Evolutionary conservation across 1,284 basidiomycete species (phyloP), one percentile per base, ranked within the genome.

Genomic region (Meripilus lineatus): DNA sequence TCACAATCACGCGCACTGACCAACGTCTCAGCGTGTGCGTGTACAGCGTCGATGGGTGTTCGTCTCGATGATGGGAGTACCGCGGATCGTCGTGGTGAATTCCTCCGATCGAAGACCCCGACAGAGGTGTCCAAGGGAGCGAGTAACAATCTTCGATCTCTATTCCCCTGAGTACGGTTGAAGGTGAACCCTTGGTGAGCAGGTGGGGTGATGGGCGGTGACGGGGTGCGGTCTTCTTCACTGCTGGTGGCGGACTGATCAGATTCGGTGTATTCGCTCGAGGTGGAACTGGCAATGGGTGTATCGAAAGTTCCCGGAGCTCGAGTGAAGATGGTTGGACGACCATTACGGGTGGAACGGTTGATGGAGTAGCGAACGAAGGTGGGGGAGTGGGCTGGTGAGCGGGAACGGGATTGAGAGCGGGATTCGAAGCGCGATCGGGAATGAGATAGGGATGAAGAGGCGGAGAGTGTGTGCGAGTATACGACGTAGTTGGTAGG

Each of bases 401-500:
- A 47, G 65, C 68, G 57, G 69, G 11, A 70, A 22, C 55, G 45
- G 3, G 48, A 50, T 8, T 45, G 32, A 28, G 56, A 56, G 23
- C 45, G 52, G 33, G 50, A 50, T 15, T n/a, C 32, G 49, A 14
- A 47, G 45, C 10, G 46, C 42, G 38, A 46, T 39, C 30, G 46
- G 47, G 17, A 48, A 50, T 40, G 51, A 61, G 28, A 61, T 50
- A n/a, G 63, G 60, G 38, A 66, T 59, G 65, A 32, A 35, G 32
- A 32, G 1, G 64, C 5, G 65, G 55, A 25, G 61, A 58, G n/a
- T 61, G 58, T 45, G 53, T 38, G 58, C 20, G 58, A 50, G 60
- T 59, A 47, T 61, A 62, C n/a, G n/a, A n/a, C n/a, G n/a, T n/a
- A n/a, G 59, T 51, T 44, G 52, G 52, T n/a, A n/a, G n/a, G n/a